Conservation (phyloP, 179 eudicot species). For the Corrigiola litoralis region DNA sequence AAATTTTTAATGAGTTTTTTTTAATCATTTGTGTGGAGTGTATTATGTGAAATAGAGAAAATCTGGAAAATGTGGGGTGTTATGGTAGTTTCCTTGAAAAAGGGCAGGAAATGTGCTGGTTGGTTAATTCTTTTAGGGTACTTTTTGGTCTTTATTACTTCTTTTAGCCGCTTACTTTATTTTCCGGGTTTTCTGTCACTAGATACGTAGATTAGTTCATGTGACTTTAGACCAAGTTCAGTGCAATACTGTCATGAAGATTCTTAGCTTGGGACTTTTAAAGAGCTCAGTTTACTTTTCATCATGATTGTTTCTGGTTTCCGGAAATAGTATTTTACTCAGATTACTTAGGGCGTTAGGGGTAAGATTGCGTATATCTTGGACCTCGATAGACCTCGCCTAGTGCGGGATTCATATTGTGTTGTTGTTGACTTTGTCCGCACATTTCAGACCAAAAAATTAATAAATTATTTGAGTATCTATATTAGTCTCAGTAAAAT, state of each 20-base stretch:
- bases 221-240: no score
- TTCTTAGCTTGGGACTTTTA: no score
- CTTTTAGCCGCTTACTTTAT: not conserved
- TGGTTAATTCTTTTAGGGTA: not conserved
- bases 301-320: no score
- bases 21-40: not conserved
- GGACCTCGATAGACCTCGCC: no score
- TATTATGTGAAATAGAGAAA: not conserved
- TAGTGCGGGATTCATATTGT: no score
- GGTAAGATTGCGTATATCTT: not conserved
- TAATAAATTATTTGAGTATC: no score
- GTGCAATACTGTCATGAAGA: no score
- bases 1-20: not conserved
- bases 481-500: not conserved
- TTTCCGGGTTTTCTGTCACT: not conserved
- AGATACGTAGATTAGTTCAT: not conserved
- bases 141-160: not conserved
- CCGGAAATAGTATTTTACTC: no score
- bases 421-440: no score
- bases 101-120: conserved; percentile 11
- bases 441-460: no score
- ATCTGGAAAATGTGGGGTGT: conserved; percentile 6
- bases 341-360: no score
- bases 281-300: no score
- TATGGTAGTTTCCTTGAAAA: conserved; percentile 10